Conservation (phyloP, 2,329 filamentous ascomycete species). For the Penicillium sp. region DNA sequence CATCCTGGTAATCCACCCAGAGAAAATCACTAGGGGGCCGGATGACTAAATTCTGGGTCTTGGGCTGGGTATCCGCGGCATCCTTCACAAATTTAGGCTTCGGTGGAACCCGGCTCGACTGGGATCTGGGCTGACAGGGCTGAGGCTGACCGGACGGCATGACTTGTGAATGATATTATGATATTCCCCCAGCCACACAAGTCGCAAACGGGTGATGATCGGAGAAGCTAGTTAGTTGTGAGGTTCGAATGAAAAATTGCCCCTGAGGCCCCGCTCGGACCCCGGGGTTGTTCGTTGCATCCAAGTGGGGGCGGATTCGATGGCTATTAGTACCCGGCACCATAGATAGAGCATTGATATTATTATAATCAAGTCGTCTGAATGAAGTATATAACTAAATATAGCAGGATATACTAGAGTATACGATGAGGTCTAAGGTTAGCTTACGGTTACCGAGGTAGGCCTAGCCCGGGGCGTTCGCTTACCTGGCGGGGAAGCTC, state of each 20-base stretch:
- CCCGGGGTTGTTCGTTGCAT: constrained; percentile 1
- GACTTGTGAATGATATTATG: neutral
- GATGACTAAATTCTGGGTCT: constrained; percentile 8
- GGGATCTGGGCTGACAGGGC: neutral
- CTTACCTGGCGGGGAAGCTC: no score
- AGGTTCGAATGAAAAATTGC: constrained; percentile 8
- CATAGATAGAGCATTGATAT: no score
- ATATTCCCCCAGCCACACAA: neutral
- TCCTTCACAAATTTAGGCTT: constrained; percentile 6
- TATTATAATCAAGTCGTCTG: no score
- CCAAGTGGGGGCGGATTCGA: neutral
- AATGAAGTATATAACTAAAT: no score
- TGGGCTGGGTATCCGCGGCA: constrained; percentile 1
- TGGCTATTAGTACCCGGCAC: no score
- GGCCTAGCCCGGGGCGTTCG: no score
- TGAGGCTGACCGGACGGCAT: constrained; percentile 8
- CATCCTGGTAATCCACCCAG: constrained; percentile 9
- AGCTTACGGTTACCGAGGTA: no score
- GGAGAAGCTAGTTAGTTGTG: neutral
- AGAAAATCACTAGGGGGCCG: constrained; percentile 7
- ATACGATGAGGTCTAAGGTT: no score
- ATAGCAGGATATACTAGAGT: no score
- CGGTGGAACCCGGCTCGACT: constrained; percentile 7
- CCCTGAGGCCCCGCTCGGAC: constrained; percentile 13
- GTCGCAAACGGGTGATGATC: constrained; percentile 2